These are phyloP conservation scores for Oleoguttula mirabilis DNA, from an alignment of 495 filamentous ascomycete genomes.

Conservation along the genomic window DNA sequence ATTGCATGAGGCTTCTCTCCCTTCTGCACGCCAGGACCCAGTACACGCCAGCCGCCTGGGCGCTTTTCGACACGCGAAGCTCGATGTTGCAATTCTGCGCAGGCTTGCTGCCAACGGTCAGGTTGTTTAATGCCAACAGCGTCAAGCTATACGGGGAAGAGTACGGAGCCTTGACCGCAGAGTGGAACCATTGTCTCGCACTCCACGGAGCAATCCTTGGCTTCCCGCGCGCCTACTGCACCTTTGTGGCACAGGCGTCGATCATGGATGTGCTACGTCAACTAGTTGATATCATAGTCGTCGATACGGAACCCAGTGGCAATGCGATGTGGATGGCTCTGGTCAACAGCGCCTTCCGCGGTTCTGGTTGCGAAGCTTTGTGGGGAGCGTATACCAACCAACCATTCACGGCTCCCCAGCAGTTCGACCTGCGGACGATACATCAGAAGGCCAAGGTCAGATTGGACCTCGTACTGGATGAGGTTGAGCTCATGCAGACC, in stretches of 20 bases:
- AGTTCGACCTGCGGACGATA: background rate
- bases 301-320: background rate
- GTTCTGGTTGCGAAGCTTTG: background rate
- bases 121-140: background rate
- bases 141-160: background rate
- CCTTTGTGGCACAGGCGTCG: constrained; percentile 1
- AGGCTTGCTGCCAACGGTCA: background rate
- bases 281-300: background rate
- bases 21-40: background rate
- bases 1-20: background rate
- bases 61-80: background rate
- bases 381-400: background rate
- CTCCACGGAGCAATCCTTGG: constrained; percentile 3
- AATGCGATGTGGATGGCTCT: background rate
- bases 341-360: background rate
- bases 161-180: background rate
- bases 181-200: background rate
- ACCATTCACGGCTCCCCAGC: background rate
- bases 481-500: background rate
- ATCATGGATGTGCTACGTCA: background rate
- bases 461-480: background rate
- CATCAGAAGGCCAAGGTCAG: background rate
- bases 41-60: background rate
- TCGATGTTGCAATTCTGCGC: background rate
- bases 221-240: background rate